Evolutionary conservation across 2,329 filamentous ascomycete species (phyloP).

Genomic region (Colletotrichum sojae): DNA sequence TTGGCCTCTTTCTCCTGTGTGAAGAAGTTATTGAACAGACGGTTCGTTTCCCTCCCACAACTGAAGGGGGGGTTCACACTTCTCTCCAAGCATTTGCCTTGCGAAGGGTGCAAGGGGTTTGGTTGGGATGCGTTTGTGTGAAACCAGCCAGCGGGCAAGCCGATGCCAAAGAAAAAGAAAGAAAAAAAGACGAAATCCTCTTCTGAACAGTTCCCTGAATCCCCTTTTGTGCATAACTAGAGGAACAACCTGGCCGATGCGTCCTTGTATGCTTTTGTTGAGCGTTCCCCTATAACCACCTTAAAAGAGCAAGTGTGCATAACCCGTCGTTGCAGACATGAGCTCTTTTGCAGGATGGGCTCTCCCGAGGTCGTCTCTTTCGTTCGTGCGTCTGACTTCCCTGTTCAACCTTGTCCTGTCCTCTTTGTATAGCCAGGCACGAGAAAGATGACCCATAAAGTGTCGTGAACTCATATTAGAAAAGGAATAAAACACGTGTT

Average conservation of each 20-base stretch:
- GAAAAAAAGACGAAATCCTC: conserved; percentile 30
- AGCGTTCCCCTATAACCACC: conserved; percentile 21
- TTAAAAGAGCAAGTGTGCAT: conserved; percentile 26
- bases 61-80: conserved; percentile 1
- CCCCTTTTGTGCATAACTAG: conserved; percentile 32
- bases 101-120: neutral
- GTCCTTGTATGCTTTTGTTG: conserved; percentile 38
- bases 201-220: conserved; percentile 38
- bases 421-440: conserved; percentile 31
- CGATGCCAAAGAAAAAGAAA: conserved; percentile 25
- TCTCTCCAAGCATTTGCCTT: conserved; percentile 6
- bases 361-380: conserved; percentile 32
- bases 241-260: conserved; percentile 36
- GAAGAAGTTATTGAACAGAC: conserved; percentile 8
- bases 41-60: conserved; percentile 1
- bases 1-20: neutral
- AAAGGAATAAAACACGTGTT: conserved; percentile 36
- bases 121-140: neutral
- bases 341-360: conserved; percentile 35
- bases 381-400: conserved; percentile 26
- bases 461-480: conserved; percentile 42
- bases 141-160: conserved; percentile 29
- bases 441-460: conserved; percentile 36
- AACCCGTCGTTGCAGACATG: conserved; percentile 10
- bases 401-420: conserved; percentile 15